These are phyloP conservation scores for Penicillium macrosclerotiorum DNA, from an alignment of 495 filamentous ascomycete genomes.

Conservation along the genomic window DNA sequence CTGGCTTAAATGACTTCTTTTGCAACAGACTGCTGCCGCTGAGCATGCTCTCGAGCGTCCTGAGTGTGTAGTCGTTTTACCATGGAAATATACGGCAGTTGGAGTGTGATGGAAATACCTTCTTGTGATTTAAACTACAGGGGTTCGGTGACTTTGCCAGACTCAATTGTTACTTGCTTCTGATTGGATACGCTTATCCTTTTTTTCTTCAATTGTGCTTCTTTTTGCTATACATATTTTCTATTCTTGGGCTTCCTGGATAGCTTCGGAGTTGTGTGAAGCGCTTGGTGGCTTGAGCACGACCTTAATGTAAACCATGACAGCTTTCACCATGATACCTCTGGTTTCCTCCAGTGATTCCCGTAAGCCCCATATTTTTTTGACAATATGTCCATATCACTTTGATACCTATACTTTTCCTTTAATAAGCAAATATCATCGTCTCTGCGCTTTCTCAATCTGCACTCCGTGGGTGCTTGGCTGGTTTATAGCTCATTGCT, in stretches of 20 bases:
- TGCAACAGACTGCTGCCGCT: constrained; percentile 21
- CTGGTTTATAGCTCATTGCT: too few relatives aligned
- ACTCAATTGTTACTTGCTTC: constrained; percentile 29
- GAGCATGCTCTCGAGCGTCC: constrained; percentile 5
- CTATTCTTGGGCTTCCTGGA: constrained; percentile 37
- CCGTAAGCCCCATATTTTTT: constrained; percentile 19
- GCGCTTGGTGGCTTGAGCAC: constrained; percentile 45
- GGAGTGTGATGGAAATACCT: constrained; percentile 10
- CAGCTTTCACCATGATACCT: constrained; percentile 31
- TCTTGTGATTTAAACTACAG: constrained; percentile 33
- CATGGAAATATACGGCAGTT: not conserved
- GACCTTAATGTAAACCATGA: constrained; percentile 50
- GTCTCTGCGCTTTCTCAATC: too few relatives aligned
- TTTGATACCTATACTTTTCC: constrained; percentile 14
- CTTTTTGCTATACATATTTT: constrained; percentile 32
- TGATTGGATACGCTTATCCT: constrained; percentile 31
- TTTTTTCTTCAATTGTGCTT: constrained; percentile 20
- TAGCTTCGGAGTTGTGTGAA: constrained; percentile 45
- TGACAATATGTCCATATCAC: constrained; percentile 24
- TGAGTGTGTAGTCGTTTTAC: not conserved
- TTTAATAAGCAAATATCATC: constrained; percentile 14
- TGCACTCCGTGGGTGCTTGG: too few relatives aligned
- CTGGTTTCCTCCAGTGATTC: constrained; percentile 28
- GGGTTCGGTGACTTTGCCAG: constrained; percentile 27
- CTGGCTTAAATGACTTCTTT: constrained; percentile 48